These are phyloP conservation scores for Leccinum laetum DNA, from an alignment of 1,284 basidiomycete species.

Conservation along the genomic window DNA sequence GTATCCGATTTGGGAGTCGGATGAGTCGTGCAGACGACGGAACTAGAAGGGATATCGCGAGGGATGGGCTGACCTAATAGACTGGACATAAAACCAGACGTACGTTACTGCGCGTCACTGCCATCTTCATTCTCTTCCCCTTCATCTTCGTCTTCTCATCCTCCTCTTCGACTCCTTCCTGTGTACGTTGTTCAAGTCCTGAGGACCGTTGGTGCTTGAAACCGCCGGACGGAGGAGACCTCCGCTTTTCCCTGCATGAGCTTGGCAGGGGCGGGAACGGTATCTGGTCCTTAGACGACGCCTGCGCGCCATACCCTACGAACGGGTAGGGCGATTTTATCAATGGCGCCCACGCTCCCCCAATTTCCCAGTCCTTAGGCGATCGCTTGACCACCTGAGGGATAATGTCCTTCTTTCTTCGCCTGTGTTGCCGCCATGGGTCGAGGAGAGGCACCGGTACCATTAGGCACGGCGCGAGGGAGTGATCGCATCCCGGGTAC, in stretches of 20 bases:
- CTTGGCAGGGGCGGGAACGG: constrained; percentile 70
- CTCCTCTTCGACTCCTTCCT: constrained; percentile 41
- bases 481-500: constrained; percentile 45
- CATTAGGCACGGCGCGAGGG: constrained; percentile 61
- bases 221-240: constrained; percentile 23
- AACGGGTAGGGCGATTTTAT: constrained; percentile 63
- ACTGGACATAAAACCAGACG: constrained; percentile 76
- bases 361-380: constrained; percentile 37
- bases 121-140: constrained; percentile 35
- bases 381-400: constrained; percentile 42
- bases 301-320: constrained; percentile 50
- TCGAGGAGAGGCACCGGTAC: constrained; percentile 54
- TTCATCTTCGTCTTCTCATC: constrained; percentile 36
- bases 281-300: constrained; percentile 58
- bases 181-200: constrained; percentile 19
- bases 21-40: constrained; percentile 45
- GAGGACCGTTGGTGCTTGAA: constrained; percentile 20
- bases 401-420: constrained; percentile 31
- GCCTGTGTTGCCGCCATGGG: constrained; percentile 39
- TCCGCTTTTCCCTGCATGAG: constrained; percentile 35
- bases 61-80: constrained; percentile 66
- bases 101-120: constrained; percentile 52
- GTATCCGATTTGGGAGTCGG: constrained; percentile 36
- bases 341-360: constrained; percentile 38
- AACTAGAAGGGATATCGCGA: constrained; percentile 73